Percentiles rank a stretch among this genome's conserved stretches.
phyloP scores from a whole-genome alignment of 2,329 filamentous ascomycete species.

The Paraphoma chrysanthemicola region DNA sequence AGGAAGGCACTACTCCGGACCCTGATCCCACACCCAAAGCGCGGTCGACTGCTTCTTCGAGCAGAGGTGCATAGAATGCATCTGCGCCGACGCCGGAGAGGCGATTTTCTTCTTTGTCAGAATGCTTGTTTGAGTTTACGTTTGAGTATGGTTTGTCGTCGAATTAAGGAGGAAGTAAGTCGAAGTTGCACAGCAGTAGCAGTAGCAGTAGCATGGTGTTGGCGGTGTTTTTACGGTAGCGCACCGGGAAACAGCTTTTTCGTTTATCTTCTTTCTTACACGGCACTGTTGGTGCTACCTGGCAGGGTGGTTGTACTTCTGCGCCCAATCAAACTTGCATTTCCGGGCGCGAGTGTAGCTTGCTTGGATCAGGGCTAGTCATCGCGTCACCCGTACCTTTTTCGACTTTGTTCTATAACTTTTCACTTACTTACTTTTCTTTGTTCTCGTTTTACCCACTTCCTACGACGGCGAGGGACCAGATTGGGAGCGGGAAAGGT shows the following conservation, averaged over 20 bases:
- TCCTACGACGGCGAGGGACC: too few relatives aligned
- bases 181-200: too few relatives aligned
- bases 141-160: constrained; percentile 15
- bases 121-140: constrained; percentile 11
- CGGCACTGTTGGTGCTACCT: neutral
- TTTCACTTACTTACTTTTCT: neutral
- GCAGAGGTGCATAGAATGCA: constrained; percentile 12
- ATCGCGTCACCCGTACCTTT: neutral
- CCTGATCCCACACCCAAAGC: constrained; percentile 52
- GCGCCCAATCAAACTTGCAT: neutral
- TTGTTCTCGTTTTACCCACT: too few relatives aligned
- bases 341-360: neutral
- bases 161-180: constrained; percentile 7
- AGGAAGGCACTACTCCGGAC: constrained; percentile 42
- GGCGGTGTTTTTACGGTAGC: constrained; percentile 45
- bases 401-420: neutral
- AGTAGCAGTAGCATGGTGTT: constrained; percentile 39
- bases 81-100: neutral
- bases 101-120: constrained; percentile 7
- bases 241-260: constrained; percentile 36
- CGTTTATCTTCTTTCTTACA: neutral
- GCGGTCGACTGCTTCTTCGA: neutral
- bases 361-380: neutral
- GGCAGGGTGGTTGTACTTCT: neutral
- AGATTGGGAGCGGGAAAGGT: neutral